Base-by-base conservation (phyloP, 768 basidiomycete genomes). In the Agaricus subrufescens region DNA sequence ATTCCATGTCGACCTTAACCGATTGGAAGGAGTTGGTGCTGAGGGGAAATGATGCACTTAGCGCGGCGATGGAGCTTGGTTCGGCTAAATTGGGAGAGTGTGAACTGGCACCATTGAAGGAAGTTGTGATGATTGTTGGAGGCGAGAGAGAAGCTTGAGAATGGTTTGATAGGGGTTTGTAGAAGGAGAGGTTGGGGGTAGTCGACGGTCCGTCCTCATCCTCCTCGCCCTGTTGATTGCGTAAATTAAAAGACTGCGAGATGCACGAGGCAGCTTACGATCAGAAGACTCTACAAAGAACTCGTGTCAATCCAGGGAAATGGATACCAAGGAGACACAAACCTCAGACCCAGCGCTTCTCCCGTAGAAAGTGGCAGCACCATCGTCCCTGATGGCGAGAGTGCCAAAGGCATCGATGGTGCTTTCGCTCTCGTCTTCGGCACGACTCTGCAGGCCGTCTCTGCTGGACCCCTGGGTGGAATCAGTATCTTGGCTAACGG, bases 261-360 rank as follows among this genome's bases (percentile, higher is more conserved):
- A 31, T 23, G 31, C 15, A 46, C 27, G 46, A n/a, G 25, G 34
- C 30, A 6, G 71, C 78, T 66, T 68, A 85, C 84, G 42, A 84
- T 81, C 53, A 84, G 67, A 26, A 84, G 66, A 59, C 81, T 83
- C 82, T 84, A 42, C 23, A 30, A 53, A 27, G 42, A 11, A 56
- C 52, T 50, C 59, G 59, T 43, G 52, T 55, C 47, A 61, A 55
- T 54, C 27, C 11, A 34, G 48, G 44, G 46, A 9, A 38, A 48
- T 56, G 52, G 8, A 48, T 31, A 38, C 4, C 25, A 34, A 42
- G 38, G 54, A 46, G 43, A 15, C 14, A 71, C 83, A 47, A 56
- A 87, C 87, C 75, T 90, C 88, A 49, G 81, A 80, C 7, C 86
- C 86, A 30, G 85, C 86, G 47, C 85, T 85, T n/a, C 83, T 75